Conservation (phyloP, 129 eudicot species). For the Scalesia atractyloides region DNA sequence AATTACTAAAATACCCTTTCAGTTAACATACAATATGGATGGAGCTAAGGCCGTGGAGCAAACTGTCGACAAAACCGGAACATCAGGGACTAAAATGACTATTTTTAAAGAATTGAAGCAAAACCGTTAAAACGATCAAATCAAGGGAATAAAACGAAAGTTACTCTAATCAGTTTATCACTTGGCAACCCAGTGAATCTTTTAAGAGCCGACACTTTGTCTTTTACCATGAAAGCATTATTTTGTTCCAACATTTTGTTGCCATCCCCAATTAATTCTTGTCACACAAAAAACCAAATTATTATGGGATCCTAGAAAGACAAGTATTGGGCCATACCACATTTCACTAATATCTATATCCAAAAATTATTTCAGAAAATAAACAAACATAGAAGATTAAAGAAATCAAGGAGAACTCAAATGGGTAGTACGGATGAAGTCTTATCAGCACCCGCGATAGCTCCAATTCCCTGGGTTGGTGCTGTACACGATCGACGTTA, state of each 20-base stretch:
- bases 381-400: neutral
- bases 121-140: no score
- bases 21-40: no score
- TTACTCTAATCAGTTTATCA: constrained; percentile 1
- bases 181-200: neutral
- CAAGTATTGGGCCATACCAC: constrained; percentile 20
- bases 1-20: no score
- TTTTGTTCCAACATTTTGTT: constrained; percentile 14
- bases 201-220: constrained; percentile 3
- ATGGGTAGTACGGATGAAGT: constrained; percentile 24
- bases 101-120: no score
- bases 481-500: constrained; percentile 21
- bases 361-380: neutral
- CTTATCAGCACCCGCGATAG: constrained; percentile 24
- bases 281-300: constrained; percentile 6
- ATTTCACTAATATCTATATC: neutral
- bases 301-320: constrained; percentile 7
- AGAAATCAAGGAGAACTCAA: constrained; percentile 11
- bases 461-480: constrained; percentile 16
- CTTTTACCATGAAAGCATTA: constrained; percentile 26
- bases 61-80: no score
- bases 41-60: no score
- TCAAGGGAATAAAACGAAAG: no score
- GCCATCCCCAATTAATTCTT: constrained; percentile 28
- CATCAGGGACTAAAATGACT: no score